These are phyloP conservation scores for Verbascum thapsus DNA, from an alignment of 257 asterid species.

Conservation along the genomic window DNA sequence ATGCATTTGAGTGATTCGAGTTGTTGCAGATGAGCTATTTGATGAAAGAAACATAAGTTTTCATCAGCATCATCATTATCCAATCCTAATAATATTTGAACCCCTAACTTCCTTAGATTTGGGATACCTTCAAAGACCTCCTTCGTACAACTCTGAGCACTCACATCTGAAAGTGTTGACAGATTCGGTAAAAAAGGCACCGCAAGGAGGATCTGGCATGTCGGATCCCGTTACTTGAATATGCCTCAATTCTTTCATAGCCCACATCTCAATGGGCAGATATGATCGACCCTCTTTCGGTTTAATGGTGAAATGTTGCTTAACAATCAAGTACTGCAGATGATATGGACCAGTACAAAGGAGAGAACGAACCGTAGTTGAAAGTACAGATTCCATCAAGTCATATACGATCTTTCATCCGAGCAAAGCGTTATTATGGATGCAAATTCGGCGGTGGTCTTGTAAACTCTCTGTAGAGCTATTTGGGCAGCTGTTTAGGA, in stretches of 20 bases:
- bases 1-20: not conserved
- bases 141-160: not conserved
- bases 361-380: not conserved
- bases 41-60: not conserved
- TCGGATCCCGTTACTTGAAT: not conserved
- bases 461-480: not conserved
- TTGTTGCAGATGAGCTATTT: not conserved
- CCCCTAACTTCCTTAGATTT: not conserved
- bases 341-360: not conserved
- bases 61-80: not conserved
- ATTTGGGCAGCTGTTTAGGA: not conserved
- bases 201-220: not conserved
- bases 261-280: slow-evolving; percentile 18
- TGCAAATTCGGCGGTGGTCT: slow-evolving; percentile 13
- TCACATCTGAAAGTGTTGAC: not conserved
- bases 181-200: slow-evolving; percentile 1
- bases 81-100: not conserved
- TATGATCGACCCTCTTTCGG: not conserved
- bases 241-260: slow-evolving; percentile 21
- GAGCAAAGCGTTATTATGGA: slow-evolving; percentile 6
- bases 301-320: not conserved
- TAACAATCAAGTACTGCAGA: slow-evolving; percentile 3
- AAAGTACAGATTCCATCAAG: not conserved
- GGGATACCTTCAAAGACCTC: not conserved
- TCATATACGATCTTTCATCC: slow-evolving; percentile 5